Conservation (phyloP, 2,329 filamentous ascomycete genomes). For the Madurella fahalii region DNA sequence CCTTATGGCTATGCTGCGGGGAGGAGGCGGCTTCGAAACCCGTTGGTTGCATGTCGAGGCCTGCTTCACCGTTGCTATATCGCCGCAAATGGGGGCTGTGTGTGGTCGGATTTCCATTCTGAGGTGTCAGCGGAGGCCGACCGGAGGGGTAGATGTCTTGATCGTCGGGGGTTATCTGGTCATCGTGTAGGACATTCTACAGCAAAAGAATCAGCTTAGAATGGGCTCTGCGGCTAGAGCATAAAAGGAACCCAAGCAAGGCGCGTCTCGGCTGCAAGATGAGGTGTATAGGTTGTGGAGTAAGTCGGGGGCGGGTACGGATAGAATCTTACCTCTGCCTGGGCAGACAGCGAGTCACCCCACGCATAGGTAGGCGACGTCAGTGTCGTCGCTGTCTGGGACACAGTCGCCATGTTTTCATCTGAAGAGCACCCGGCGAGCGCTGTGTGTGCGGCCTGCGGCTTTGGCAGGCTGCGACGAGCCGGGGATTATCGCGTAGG, state of each 20-base stretch:
- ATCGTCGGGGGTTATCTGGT: conserved; percentile 11
- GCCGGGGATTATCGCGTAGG: background rate
- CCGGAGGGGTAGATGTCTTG: conserved; percentile 17
- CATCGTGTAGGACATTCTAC: conserved; percentile 22
- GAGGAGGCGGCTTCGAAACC: conserved; percentile 16
- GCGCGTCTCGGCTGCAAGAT: background rate
- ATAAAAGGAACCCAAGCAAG: background rate
- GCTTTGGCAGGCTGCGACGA: background rate
- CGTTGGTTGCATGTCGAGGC: conserved; percentile 13
- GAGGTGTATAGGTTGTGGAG: no score
- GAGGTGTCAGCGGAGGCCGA: conserved; percentile 18
- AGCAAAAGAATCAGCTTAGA: conserved; percentile 8
- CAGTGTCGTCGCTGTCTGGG: conserved; percentile 46
- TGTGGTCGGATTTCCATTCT: conserved; percentile 26
- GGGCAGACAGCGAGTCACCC: conserved; percentile 34
- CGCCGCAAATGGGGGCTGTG: conserved; percentile 10
- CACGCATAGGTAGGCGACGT: conserved; percentile 46
- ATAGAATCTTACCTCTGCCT: conserved; percentile 37
- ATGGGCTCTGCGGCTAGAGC: background rate
- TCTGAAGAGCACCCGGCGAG: conserved; percentile 2
- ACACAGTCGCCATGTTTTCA: conserved; percentile 49
- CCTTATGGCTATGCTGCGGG: conserved; percentile 22
- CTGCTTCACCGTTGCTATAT: conserved; percentile 16
- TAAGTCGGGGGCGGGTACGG: background rate
- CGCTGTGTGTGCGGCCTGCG: background rate